Evolutionary conservation across 129 eudicot species (phyloP), one percentile per base, ranked within the genome.

Genomic region (Mikania micrantha): DNA sequence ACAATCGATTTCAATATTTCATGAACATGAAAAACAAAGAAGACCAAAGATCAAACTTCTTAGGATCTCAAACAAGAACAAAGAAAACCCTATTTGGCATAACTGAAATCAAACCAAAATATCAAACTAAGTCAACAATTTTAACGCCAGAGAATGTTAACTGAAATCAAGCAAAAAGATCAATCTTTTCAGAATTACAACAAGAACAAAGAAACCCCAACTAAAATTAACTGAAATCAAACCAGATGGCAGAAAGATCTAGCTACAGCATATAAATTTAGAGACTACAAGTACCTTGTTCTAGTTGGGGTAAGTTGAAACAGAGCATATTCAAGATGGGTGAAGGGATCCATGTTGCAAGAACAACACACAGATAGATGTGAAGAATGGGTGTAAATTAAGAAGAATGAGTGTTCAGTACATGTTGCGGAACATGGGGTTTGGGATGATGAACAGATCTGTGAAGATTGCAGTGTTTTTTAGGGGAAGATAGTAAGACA

Each of bases 241-340:
- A 42, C 22, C 34, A 57, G 19, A 58, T 3, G 13, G 5, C 0
- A 9, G n/a, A n/a, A n/a, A n/a, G n/a, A n/a, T n/a, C n/a, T n/a
- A n/a, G n/a, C n/a, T n/a, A n/a, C n/a, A n/a, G n/a, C n/a, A n/a
- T n/a, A 21, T 1, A 52, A 59, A 42, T 0, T 10, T 24, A 49
- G 8, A 29, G 15, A 20, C 4, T 9, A 36, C 53, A 9, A 69
- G 38, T 79, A 85, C 96, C 96, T 83, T 81, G 96, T 88, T 81
- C 96, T 88, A 1, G 96, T 85, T 49, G 96, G 96, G 8, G 96
- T 88, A 78, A 88, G 96, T 38, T 88, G 91, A 69, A 88, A 81
- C 80, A 88, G 84, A 71, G 92, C 96, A 74, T 88, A 88, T 58
- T 88, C 92, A 60, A 88, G 92, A 74, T 67, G 73, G 59, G 85